These are phyloP conservation scores for Botrytis fabae DNA, from an alignment of 2,329 filamentous ascomycete species.

Conservation along the genomic window DNA sequence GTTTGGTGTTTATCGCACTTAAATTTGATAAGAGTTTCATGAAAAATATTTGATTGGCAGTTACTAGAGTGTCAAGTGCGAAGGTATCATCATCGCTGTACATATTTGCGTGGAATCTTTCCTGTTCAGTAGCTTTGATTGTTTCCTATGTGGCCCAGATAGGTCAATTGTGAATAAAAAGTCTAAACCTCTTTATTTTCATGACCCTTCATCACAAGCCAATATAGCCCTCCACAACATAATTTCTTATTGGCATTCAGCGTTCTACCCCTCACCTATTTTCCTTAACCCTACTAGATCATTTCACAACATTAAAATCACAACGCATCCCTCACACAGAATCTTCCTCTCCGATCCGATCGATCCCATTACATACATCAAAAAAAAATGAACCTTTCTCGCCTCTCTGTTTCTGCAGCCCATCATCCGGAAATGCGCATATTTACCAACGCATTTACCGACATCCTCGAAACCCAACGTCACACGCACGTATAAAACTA, in stretches of 20 bases:
- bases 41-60: not conserved
- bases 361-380: conserved; percentile 19
- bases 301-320: not conserved
- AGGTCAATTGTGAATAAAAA: not conserved
- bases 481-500: conserved; percentile 1
- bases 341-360: conserved; percentile 23
- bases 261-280: conserved; percentile 14
- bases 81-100: not conserved
- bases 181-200: not conserved
- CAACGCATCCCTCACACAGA: conserved; percentile 14
- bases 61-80: not conserved
- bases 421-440: conserved; percentile 2
- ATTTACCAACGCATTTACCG: conserved; percentile 1
- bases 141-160: not conserved
- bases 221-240: conserved; percentile 2
- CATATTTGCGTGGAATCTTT: not conserved
- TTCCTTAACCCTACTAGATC: not conserved
- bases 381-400: conserved; percentile 11
- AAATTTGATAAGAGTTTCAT: not conserved
- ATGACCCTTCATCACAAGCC: not conserved
- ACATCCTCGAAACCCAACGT: conserved; percentile 9
- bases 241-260: not conserved
- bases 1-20: conserved; percentile 11
- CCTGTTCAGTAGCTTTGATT: not conserved
- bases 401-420: conserved; percentile 11